Percentiles rank a stretch among this genome's conserved stretches.
Conservation (phyloP, 2,329 filamentous ascomycete genomes). For the Trichoderma sp. region DNA sequence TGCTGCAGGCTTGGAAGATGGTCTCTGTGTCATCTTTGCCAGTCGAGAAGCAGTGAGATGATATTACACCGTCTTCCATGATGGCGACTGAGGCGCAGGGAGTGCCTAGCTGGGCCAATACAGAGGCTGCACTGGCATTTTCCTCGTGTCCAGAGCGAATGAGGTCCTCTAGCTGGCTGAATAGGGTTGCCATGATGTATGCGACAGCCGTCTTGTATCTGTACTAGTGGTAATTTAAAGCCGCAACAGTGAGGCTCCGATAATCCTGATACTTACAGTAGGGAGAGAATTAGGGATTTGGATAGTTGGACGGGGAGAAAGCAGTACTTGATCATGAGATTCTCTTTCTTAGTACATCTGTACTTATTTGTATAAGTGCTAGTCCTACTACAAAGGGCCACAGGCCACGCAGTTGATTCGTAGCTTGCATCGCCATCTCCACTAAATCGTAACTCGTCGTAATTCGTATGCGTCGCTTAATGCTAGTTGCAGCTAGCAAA, state of each 20-base stretch:
- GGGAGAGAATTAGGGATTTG: background rate
- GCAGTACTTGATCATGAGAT: background rate
- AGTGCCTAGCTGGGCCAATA: constrained; percentile 27
- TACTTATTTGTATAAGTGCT: background rate
- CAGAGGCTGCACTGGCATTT: background rate
- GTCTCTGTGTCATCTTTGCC: constrained; percentile 29
- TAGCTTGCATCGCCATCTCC: constrained; percentile 4
- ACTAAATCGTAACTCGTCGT: background rate
- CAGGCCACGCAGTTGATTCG: background rate
- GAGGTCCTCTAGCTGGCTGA: constrained; percentile 1
- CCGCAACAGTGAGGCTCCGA: background rate
- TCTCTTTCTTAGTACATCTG: background rate
- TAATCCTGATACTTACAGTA: background rate
- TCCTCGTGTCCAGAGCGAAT: background rate
- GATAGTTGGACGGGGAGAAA: background rate
- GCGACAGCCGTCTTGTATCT: background rate
- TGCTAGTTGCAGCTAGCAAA: background rate
- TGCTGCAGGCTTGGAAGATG: constrained; percentile 32
- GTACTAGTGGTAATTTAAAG: background rate
- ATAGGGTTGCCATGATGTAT: background rate
- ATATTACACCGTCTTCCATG: constrained; percentile 30
- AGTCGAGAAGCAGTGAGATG: constrained; percentile 31
- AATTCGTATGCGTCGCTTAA: background rate
- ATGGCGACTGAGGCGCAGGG: constrained; percentile 30
- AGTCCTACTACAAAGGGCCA: background rate